Evolutionary conservation across 2,329 filamentous ascomycete genomes (phyloP), one percentile per base, ranked within the genome.

Genomic region (Bimuria novae-zelandiae): DNA sequence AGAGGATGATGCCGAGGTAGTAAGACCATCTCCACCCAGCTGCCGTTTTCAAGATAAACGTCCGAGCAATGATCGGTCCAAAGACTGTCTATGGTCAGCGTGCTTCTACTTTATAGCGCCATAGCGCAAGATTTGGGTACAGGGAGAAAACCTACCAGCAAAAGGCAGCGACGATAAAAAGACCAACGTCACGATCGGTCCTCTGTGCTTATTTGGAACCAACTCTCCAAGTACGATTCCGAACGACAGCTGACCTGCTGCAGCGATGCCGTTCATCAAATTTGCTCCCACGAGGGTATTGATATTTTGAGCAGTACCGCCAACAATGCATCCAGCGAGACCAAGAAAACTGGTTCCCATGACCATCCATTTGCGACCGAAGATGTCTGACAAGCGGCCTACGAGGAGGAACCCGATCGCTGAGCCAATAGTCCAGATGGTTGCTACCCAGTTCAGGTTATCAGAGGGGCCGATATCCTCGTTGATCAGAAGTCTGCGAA

Each of bases 21-120:
- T 79, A 83, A 50, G 68, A 75, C 77, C 79, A 81, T 35, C 80
- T 29, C 62, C 62, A 63, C 3, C 58, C 58, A 14, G 58, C 54
- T 16, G 57, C 49, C 4, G 62, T 64, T 68, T 80, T 79, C 79
- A 42, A 6, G 37, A 73, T 68, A n/a, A 73, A 63, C 3, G 57
- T 63, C 0, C 79, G 80, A 2, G 79, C 79, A 49, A 82, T 78
- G 37, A 80, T 65, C 16, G 78, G 77, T 0, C 79, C 80, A 51
- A 78, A 76, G 23, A 75, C 70, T 50, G 45, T 4, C 16, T 25
- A 11, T n/a, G 12, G 42, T 52, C 45, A 49, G 29, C 39, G 39
- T 14, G 3, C 5, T 27, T 12, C 6, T 47, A 7, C 4, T 11
- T 32, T 11, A 27, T 32, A 25, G 37, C 36, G 29, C n/a, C n/a